Conservation (phyloP, 2,329 filamentous ascomycete species). For the Aspergillus fumigatiaffinis region DNA sequence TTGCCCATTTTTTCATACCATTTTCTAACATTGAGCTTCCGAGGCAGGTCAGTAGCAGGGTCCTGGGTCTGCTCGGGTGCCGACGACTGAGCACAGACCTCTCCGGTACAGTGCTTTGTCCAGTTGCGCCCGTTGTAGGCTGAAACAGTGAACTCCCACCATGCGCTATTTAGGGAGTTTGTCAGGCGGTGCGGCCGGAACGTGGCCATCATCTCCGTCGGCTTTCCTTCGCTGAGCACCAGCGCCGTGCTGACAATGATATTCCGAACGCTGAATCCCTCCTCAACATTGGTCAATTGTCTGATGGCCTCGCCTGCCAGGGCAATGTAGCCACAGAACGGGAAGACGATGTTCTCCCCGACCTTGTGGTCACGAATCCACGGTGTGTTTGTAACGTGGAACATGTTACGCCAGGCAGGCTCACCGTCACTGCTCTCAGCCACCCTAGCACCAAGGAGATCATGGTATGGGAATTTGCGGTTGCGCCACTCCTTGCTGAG, state of each 20-base stretch:
- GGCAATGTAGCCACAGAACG: conserved; percentile 40
- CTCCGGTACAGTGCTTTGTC: conserved; percentile 23
- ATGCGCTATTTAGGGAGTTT: conserved; percentile 10
- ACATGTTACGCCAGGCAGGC: conserved; percentile 41
- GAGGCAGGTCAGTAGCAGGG: neutral
- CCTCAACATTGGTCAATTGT: conserved; percentile 4
- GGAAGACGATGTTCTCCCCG: conserved; percentile 37
- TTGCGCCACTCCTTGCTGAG: conserved; percentile 16
- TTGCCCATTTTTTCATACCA: conserved; percentile 15
- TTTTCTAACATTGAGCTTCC: conserved; percentile 6
- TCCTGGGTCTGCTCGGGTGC: neutral
- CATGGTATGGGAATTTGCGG: conserved; percentile 14
- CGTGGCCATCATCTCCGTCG: conserved; percentile 18
- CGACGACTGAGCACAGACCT: conserved; percentile 1
- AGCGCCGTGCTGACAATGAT: conserved; percentile 17
- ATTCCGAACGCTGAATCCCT: conserved; percentile 11
- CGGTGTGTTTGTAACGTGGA: too few species aligned
- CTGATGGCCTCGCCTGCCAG: conserved; percentile 41
- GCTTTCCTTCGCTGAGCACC: conserved; percentile 13
- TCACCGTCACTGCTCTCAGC: conserved; percentile 25
- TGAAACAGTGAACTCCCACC: conserved; percentile 26
- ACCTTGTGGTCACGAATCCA: conserved; percentile 32
- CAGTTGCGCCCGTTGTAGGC: conserved; percentile 17
- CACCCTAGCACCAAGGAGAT: conserved; percentile 22
- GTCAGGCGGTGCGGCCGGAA: conserved; percentile 13